These are phyloP conservation scores for Zygosaccharomyces rouxii DNA, from an alignment of 805 yeast genomes.

Conservation along the genomic window DNA sequence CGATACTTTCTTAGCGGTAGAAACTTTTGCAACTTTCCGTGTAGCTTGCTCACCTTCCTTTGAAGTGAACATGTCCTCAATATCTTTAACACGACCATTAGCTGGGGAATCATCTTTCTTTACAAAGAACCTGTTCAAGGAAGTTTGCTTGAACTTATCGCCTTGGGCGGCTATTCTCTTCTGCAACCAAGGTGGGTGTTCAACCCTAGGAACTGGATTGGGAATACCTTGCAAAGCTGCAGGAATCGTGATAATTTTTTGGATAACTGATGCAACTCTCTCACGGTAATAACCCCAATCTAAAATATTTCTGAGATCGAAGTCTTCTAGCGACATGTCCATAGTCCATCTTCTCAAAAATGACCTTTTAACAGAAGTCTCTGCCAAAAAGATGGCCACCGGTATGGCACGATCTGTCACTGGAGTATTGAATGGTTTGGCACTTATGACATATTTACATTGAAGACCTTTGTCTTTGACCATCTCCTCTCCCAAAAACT, in stretches of 20 bases:
- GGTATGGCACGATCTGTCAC: constrained; percentile 96
- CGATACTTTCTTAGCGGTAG: constrained; percentile 31
- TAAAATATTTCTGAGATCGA: constrained; percentile 82
- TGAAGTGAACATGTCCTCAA: constrained; percentile 61
- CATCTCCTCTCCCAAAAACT: constrained; percentile 93
- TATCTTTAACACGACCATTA: constrained; percentile 49
- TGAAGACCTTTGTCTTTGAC: constrained; percentile 94
- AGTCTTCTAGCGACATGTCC: constrained; percentile 68
- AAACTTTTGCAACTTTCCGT: constrained; percentile 37
- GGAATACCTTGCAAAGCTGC: constrained; percentile 86
- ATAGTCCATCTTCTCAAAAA: constrained; percentile 83
- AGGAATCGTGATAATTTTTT: constrained; percentile 92
- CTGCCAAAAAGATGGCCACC: constrained; percentile 90
- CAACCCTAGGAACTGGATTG: constrained; percentile 93
- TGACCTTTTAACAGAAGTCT: constrained; percentile 58
- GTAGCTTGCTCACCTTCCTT: constrained; percentile 24
- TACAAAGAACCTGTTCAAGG: constrained; percentile 54
- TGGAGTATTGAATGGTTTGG: constrained; percentile 77
- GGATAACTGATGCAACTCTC: constrained; percentile 86
- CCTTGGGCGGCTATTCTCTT: constrained; percentile 54
- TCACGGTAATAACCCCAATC: constrained; percentile 94
- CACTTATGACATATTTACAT: constrained; percentile 87
- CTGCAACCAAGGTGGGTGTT: constrained; percentile 90
- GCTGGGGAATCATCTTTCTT: constrained; percentile 41
- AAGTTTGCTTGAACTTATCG: constrained; percentile 69